Base-by-base conservation (phyloP, 306 rosid species). In the Senna tora region DNA sequence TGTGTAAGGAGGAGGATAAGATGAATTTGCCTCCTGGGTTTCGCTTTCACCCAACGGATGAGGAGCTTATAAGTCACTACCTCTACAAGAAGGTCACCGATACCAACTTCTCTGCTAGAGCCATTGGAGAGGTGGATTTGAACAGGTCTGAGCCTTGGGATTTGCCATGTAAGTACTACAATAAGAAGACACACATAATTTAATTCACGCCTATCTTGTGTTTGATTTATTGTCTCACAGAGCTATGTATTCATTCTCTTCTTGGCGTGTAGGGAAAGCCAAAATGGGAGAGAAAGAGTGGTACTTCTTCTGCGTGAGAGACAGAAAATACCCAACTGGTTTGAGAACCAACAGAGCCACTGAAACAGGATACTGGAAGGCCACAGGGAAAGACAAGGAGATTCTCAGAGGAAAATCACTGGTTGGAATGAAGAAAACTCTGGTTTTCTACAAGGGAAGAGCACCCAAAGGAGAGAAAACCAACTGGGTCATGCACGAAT, bases 91-190 rank as follows among this genome's bases (percentile, higher is more conserved):
- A 87, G 69, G 97, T 91, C 3, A 81, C 77, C 36, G 87, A 88
- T 55, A 56, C 75, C 11, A 65, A 3, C 30, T 94, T 94, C 79
- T 75, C 77, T 15, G 89, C 95, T 1, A 85, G 80, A 53, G 97
- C 99, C 8, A 89, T 94, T 60, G 97, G 97, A 15, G 97, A 94
- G n/a, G 97, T 89, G 7, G 97, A 94, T 83, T 87, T 94, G 67
- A 94, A 94, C 85, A 91, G 79, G 84, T 91, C 88, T 4, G 99
- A 94, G 77, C 99, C 99, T n/a, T 94, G 99, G 99, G 96, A 91
- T 28, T 87, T 94, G 68, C 99, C 97, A 38, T 67, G 99, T 94
- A 80, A 86, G 90, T 78, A 25, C 30, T 1, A 25, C 30, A 25
- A 25, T 3, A 25, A 1, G 16, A 46, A 59, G 6, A 4, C 32